These are phyloP conservation scores for Sporothrix inflata DNA, from an alignment of 2,329 filamentous ascomycete species.

Conservation along the genomic window DNA sequence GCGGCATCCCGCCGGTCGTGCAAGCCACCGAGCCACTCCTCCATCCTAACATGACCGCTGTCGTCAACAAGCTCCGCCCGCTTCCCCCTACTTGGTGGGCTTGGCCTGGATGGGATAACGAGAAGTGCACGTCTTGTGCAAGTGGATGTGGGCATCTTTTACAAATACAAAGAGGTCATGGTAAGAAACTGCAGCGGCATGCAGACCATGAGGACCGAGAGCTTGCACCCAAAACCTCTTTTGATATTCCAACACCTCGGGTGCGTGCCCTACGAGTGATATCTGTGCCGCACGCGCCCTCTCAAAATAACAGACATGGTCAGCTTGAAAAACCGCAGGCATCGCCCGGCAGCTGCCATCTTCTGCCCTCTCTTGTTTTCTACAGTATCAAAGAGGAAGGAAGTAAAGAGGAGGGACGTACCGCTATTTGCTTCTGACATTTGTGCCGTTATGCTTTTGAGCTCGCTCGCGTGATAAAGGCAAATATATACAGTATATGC, in stretches of 20 bases:
- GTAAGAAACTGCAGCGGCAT: background rate
- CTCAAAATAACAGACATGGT: background rate
- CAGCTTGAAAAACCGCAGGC: background rate
- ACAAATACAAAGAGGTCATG: background rate
- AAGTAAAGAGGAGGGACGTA: background rate
- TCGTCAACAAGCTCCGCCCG: background rate
- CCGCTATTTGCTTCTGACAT: background rate
- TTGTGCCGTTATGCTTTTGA: too few species aligned
- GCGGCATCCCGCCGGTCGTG: background rate
- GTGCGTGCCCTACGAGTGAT: background rate
- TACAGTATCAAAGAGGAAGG: background rate
- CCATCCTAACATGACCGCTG: background rate
- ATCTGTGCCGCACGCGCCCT: constrained; percentile 1
- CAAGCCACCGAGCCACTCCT: background rate
- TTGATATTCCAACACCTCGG: background rate
- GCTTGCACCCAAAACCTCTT: background rate
- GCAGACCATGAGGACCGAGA: background rate
- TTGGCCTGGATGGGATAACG: background rate
- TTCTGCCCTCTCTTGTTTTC: background rate
- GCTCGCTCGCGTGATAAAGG: background rate
- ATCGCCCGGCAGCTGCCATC: background rate
- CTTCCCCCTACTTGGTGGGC: constrained; percentile 4
- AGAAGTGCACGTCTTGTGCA: background rate
- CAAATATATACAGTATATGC: background rate
- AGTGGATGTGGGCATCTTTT: background rate